phyloP scores from a whole-genome alignment of 164 flowering plant species.

The Liquidambar formosana region DNA sequence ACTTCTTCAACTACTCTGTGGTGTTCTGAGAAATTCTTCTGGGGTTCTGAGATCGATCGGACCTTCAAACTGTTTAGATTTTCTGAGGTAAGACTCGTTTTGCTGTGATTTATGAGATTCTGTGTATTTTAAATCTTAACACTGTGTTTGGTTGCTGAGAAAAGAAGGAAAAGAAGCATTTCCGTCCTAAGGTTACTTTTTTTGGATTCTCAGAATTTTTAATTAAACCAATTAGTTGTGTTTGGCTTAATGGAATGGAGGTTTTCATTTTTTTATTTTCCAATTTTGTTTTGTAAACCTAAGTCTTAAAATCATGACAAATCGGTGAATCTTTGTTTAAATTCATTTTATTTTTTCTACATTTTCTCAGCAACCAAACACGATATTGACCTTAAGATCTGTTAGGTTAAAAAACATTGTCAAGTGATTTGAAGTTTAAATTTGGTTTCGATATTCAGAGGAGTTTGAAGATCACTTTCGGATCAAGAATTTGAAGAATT shows the following conservation, averaged over 20 bases:
- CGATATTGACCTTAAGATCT: not conserved
- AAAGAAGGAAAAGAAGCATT: not conserved
- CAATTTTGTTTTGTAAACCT: no score
- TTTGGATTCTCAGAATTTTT: not conserved
- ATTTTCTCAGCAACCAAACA: not conserved
- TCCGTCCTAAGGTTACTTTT: not conserved
- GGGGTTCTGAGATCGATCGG: not conserved
- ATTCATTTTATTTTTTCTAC: not conserved
- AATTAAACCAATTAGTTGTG: not conserved
- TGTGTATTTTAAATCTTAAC: not conserved
- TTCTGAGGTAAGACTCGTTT: conserved; percentile 6
- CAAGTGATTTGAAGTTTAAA: not conserved
- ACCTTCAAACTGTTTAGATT: not conserved
- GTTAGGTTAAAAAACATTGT: not conserved
- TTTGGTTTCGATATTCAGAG: not conserved
- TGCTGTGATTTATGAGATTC: not conserved
- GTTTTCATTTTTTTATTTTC: no score
- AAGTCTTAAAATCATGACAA: no score
- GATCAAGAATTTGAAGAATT: conserved; percentile 3
- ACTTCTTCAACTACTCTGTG: not conserved
- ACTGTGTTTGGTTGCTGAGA: conserved; percentile 1
- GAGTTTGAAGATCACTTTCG: conserved; percentile 1
- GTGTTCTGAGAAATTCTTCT: not conserved
- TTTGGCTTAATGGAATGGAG: no score
- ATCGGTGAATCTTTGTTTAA: no score